Conservation (phyloP, 129 eudicot genomes). For the Oenanthe sinensis region DNA sequence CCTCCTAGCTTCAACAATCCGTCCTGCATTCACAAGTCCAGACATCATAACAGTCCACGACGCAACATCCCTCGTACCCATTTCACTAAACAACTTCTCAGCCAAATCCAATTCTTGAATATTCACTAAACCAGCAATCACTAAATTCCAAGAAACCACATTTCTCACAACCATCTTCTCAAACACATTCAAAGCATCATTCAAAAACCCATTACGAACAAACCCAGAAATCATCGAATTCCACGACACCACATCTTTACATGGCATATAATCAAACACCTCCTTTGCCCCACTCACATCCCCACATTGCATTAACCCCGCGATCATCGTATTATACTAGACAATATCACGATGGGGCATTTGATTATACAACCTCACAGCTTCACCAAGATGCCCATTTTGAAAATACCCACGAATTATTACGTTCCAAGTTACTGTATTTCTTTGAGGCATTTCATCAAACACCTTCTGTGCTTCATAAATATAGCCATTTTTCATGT, state of each 20-base stretch:
- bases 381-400: constrained; percentile 26
- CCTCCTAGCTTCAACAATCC: constrained; percentile 30
- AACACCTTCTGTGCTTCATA: constrained; percentile 25
- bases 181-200: constrained; percentile 22
- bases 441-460: constrained; percentile 32
- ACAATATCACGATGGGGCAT: constrained; percentile 31
- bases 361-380: constrained; percentile 18
- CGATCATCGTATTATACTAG: constrained; percentile 31
- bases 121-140: constrained; percentile 28
- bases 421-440: constrained; percentile 31
- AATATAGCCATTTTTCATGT: constrained; percentile 30
- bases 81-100: neutral
- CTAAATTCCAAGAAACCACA: constrained; percentile 36
- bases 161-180: constrained; percentile 24
- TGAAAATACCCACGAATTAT: constrained; percentile 35
- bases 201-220: constrained; percentile 21
- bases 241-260: constrained; percentile 34
- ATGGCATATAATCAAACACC: constrained; percentile 27
- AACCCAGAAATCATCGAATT: constrained; percentile 38
- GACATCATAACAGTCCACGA: constrained; percentile 39
- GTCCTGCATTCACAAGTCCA: constrained; percentile 21
- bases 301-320: constrained; percentile 26
- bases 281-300: constrained; percentile 22
- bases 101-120: constrained; percentile 17
- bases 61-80: constrained; percentile 18